These are phyloP conservation scores for Leucoagaricus sp. DNA, from an alignment of 1,284 basidiomycete species.

Conservation along the genomic window DNA sequence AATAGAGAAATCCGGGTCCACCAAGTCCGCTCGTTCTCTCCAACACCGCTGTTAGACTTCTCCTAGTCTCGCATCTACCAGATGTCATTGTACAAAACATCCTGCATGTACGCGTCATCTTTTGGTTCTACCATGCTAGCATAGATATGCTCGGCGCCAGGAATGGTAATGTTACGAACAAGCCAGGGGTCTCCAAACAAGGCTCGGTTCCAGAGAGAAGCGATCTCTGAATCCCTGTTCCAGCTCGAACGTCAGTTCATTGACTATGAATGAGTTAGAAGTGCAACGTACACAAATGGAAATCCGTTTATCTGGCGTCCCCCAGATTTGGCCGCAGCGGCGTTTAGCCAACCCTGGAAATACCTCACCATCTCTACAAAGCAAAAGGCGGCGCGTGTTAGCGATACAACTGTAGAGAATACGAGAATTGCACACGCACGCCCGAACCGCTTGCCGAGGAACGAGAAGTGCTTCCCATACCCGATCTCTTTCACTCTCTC, in stretches of 20 bases:
- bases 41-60: neutral
- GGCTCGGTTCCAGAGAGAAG: constrained; percentile 6
- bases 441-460: constrained; percentile 26
- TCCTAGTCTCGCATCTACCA: neutral
- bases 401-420: no score
- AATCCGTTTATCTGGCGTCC: constrained; percentile 29
- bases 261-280: no score
- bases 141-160: neutral
- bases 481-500: constrained; percentile 30
- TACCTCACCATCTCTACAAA: constrained; percentile 26
- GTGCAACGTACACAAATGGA: constrained; percentile 7
- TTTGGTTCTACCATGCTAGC: neutral
- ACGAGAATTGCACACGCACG: neutral
- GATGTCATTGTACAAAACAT: neutral
- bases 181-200: constrained; percentile 4
- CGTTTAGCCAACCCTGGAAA: constrained; percentile 36
- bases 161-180: constrained; percentile 6
- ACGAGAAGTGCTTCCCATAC: constrained; percentile 38
- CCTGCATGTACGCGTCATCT: neutral
- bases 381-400: no score
- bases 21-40: no score
- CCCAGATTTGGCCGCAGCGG: constrained; percentile 34
- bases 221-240: neutral
- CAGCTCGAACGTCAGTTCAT: no score
- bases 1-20: no score